These are phyloP conservation scores for Sphenostylis stenocarpa DNA, from an alignment of 306 rosid genomes.

Conservation along the genomic window DNA sequence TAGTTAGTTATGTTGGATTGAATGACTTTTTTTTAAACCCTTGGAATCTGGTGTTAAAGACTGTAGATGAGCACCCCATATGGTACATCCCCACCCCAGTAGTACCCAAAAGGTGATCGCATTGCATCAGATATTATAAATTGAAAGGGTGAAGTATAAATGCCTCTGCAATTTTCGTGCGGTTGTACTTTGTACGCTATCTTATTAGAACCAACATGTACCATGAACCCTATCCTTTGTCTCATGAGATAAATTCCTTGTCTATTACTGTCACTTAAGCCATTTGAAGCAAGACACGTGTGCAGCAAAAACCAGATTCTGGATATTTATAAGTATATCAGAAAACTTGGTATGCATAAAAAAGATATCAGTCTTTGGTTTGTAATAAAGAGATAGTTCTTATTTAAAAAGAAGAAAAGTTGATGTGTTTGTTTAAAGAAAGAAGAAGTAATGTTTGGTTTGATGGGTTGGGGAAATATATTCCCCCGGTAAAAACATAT, in stretches of 20 bases:
- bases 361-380: too few species aligned
- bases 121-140: not conserved
- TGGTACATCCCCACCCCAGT: constrained; percentile 11
- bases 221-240: constrained; percentile 33
- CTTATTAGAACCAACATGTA: constrained; percentile 33
- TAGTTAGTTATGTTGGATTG: too few species aligned
- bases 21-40: too few species aligned
- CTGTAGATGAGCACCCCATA: not conserved
- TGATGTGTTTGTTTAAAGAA: not conserved
- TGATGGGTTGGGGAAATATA: not conserved
- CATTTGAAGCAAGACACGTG: constrained; percentile 22
- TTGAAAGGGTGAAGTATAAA: constrained; percentile 39
- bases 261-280: not conserved
- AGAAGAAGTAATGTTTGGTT: not conserved
- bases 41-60: too few species aligned
- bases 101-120: constrained; percentile 10
- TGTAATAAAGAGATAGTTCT: too few species aligned
- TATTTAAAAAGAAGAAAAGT: not conserved
- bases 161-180: constrained; percentile 23
- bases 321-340: not conserved
- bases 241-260: constrained; percentile 35
- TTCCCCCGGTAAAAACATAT: not conserved
- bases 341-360: not conserved
- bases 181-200: constrained; percentile 35
- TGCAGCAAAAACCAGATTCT: constrained; percentile 28